Evolutionary conservation across 1,284 basidiomycete species (phyloP).

Genomic region (Lentinula novae-zelandiae): DNA sequence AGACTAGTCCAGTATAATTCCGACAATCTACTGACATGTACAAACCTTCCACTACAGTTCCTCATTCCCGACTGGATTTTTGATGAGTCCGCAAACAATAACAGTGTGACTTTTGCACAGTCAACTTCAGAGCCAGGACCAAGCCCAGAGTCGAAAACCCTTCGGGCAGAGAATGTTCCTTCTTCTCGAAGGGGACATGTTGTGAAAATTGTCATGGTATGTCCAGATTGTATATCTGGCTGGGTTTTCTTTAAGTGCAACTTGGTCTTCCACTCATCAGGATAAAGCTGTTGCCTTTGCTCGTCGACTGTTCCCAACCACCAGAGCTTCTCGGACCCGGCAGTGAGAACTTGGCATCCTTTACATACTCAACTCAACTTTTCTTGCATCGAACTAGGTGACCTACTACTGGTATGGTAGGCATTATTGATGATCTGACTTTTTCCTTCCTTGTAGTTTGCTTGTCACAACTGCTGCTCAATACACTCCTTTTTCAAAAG

Average conservation of each 20-base stretch:
- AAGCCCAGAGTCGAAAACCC: neutral
- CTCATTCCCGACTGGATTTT: slow-evolving; percentile 7
- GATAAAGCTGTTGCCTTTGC: neutral
- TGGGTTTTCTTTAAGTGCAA: neutral
- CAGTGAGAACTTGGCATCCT: neutral
- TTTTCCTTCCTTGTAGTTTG: too few species aligned
- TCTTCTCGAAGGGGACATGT: neutral
- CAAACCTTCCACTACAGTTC: neutral
- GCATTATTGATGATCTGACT: too few species aligned
- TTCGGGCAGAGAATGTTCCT: neutral
- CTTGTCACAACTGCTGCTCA: too few species aligned
- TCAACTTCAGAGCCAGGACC: neutral
- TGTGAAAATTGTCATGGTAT: neutral
- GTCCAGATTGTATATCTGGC: neutral
- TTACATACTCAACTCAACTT: neutral
- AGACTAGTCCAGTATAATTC: neutral
- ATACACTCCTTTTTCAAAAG: too few species aligned
- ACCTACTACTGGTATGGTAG: too few species aligned
- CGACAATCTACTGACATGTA: neutral
- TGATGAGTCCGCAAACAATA: neutral
- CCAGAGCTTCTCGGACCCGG: neutral
- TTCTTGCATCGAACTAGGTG: neutral
- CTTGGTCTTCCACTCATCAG: neutral
- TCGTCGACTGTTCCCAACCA: neutral
- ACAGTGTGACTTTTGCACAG: neutral